These are phyloP conservation scores for Brettanomyces sp. DNA, from an alignment of 805 yeast species.

Conservation along the genomic window DNA sequence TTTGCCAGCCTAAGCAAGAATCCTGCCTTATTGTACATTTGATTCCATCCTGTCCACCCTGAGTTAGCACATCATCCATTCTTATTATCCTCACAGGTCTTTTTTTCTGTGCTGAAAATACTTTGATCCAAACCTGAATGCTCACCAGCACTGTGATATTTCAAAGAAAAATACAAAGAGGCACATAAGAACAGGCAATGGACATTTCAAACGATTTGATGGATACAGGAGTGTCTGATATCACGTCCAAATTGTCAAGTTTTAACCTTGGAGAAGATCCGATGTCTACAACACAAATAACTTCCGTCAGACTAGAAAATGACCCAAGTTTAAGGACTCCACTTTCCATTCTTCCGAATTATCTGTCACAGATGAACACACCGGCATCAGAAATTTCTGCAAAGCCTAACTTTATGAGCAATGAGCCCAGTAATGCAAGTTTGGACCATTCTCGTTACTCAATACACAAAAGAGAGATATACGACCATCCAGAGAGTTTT, in stretches of 20 bases:
- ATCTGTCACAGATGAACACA: not conserved
- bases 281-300: not conserved
- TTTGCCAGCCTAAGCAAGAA: no score
- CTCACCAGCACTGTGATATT: no score
- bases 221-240: constrained; percentile 6
- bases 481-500: no score
- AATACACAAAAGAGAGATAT: not conserved
- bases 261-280: constrained; percentile 3
- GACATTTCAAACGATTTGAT: not conserved
- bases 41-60: no score
- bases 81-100: no score
- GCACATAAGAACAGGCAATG: not conserved
- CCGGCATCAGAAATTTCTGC: not conserved
- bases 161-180: no score
- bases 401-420: not conserved
- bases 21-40: no score
- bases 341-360: not conserved
- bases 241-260: constrained; percentile 8
- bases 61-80: no score
- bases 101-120: not conserved
- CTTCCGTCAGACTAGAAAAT: not conserved
- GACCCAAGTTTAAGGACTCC: not conserved
- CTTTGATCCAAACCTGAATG: no score
- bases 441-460: not conserved
- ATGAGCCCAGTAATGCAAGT: not conserved